A percentile compares a stretch with the other conserved stretches of the same genome.
Conservation (phyloP, 805 yeast genomes). For the Kuraishia cidri region DNA sequence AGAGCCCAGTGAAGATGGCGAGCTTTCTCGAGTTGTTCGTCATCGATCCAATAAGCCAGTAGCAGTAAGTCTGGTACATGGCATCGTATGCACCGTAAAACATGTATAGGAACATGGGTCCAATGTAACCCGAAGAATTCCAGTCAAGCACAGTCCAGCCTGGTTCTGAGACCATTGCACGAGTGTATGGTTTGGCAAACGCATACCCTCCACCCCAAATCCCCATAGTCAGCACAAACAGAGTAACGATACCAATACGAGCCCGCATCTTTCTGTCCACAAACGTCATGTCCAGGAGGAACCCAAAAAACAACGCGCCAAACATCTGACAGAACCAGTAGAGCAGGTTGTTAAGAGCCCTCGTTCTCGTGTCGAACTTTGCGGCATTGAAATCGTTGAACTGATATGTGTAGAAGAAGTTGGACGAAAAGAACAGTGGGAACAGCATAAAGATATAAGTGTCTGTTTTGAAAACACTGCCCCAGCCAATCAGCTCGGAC, state of each 20-base stretch:
- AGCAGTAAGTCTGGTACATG: constrained; percentile 46
- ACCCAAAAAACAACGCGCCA: constrained; percentile 40
- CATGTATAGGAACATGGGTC: constrained; percentile 55
- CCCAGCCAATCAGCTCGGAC: constrained; percentile 21
- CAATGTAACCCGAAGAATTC: constrained; percentile 36
- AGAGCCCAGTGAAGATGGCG: constrained; percentile 51
- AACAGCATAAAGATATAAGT: constrained; percentile 32
- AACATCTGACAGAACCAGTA: constrained; percentile 50
- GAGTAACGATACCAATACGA: constrained; percentile 27
- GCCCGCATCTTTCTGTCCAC: constrained; percentile 33
- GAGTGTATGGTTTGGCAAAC: background rate
- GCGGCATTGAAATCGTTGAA: constrained; percentile 45
- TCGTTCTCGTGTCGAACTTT: constrained; percentile 45
- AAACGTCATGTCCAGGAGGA: constrained; percentile 30
- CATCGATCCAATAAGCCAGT: constrained; percentile 52
- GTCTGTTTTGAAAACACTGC: constrained; percentile 18
- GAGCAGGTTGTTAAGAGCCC: constrained; percentile 46
- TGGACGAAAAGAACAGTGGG: constrained; percentile 53
- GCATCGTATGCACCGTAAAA: constrained; percentile 56
- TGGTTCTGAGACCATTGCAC: background rate
- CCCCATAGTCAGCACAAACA: constrained; percentile 31
- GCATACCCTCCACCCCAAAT: constrained; percentile 48
- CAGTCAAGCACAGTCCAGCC: constrained; percentile 31
- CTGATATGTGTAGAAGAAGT: constrained; percentile 58
- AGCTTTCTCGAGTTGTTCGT: constrained; percentile 48